These are phyloP conservation scores for Tetrahymena borealis DNA, from an alignment of 73 alveolate species.

Conservation along the genomic window DNA sequence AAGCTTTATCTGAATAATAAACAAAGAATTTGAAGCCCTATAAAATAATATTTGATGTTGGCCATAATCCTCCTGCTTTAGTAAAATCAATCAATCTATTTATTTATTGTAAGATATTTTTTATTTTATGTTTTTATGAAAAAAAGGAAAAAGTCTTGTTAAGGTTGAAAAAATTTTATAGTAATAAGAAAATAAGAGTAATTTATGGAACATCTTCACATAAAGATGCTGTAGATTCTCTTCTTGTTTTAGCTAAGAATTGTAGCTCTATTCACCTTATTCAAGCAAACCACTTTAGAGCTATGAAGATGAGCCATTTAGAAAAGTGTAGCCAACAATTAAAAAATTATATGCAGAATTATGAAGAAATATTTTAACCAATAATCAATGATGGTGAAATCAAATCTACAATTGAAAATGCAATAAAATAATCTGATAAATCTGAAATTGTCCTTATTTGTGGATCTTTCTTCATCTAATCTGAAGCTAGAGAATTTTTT, in stretches of 20 bases:
- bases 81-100: not conserved
- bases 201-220: constrained; percentile 59
- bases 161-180: constrained; percentile 7
- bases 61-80: constrained; percentile 54
- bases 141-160: constrained; percentile 41
- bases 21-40: not conserved
- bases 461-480: constrained; percentile 54
- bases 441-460: constrained; percentile 28
- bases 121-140: not conserved
- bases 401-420: constrained; percentile 11
- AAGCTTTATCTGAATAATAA: not conserved
- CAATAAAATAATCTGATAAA: constrained; percentile 3
- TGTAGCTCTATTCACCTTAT: constrained; percentile 11
- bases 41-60: constrained; percentile 43
- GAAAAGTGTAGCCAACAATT: not conserved
- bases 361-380: not conserved
- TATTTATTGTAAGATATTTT: not conserved
- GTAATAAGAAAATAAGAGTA: constrained; percentile 15
- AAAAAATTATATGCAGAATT: not conserved
- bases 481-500: constrained; percentile 39
- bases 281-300: constrained; percentile 33
- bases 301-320: not conserved
- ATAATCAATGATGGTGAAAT: constrained; percentile 40
- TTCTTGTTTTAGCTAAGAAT: not conserved
- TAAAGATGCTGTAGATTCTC: constrained; percentile 31